Base-by-base conservation (phyloP, 2,329 filamentous ascomycete species). In the Stagonosporopsis vannaccii region DNA sequence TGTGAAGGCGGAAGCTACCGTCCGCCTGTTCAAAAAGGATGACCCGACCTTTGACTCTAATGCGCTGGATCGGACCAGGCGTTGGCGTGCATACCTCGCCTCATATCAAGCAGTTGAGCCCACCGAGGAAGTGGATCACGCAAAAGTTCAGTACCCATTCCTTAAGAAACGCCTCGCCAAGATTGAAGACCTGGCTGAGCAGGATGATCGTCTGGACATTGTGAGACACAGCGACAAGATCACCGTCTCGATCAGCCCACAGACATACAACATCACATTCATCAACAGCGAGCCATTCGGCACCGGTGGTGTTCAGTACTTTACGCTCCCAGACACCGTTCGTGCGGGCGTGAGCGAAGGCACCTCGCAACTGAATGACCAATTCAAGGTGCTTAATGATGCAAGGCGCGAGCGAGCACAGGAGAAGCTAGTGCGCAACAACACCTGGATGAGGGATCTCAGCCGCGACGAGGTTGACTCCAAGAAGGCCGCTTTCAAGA, bases 81-180 rank as follows among this genome's bases (percentile, higher is more conserved):
- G 87, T 35, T 99, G 95, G 95, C 91, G 94, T 67, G 96, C 96
- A 79, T 99, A 99, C 74, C 91, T 97, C 54, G 93, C 94, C 17
- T 92, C 93, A 0, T 98, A 90, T 76, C 90, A 92, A 64, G 91
- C 92, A 61, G 85, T 93, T 22, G 92, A 97, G 70, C 90, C 91
- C 2, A 99, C 95, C 0, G 82, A 79, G 49, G 75, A 77, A 39
- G 71, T 82, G 9, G 67, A 71, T 43, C 53, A 58, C 43, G 60
- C 57, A 26, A 63, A 65, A 13, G 69, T 81, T n/a, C 61, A 67
- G 25, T 68, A 74, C 9, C 78, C 79, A 0, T 76, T 79, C 56
- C 71, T 81, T 41, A 79, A 77, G 61, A 73, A 79, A 46, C 74
- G 74, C 42, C 62, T 74, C 22, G 63, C 72, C 3, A 76, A 75